Percentiles rank a stretch among this genome's conserved stretches.
Evolutionary conservation across 1,284 basidiomycete species (phyloP).

Genomic region (Pyrrhoderma noxium): DNA sequence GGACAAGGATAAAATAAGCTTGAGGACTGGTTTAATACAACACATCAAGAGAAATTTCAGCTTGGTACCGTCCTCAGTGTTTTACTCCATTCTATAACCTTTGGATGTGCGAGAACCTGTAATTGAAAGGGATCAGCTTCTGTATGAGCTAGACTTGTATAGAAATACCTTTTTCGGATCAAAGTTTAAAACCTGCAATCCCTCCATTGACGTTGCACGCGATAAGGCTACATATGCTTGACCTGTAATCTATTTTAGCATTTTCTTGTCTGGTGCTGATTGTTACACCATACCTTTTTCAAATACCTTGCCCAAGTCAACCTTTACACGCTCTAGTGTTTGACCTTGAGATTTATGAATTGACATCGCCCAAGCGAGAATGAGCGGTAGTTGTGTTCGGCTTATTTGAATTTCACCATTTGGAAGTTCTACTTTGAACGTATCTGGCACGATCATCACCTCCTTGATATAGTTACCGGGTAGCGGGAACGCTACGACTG

Average conservation of each 20-base stretch:
- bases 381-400: constrained; percentile 72
- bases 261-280: too few relatives aligned
- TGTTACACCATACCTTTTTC: constrained; percentile 63
- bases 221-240: constrained; percentile 96
- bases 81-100: constrained; percentile 32
- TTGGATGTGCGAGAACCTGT: constrained; percentile 33
- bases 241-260: constrained; percentile 33
- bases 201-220: constrained; percentile 86
- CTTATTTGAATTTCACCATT: constrained; percentile 74
- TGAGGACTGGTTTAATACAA: neutral
- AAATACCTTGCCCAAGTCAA: constrained; percentile 76
- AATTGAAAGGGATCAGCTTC: neutral
- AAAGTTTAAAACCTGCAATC: constrained; percentile 88
- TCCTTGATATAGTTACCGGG: constrained; percentile 48
- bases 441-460: constrained; percentile 64
- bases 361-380: constrained; percentile 90
- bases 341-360: constrained; percentile 95
- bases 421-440: constrained; percentile 81
- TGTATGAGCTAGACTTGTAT: neutral
- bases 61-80: constrained; percentile 24
- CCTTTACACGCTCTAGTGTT: constrained; percentile 79
- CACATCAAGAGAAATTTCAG: neutral
- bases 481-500: constrained; percentile 73
- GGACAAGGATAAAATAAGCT: neutral
- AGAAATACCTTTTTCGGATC: constrained; percentile 58